Base-by-base conservation (phyloP, 768 basidiomycete genomes). In the Exidia glandulosa region DNA sequence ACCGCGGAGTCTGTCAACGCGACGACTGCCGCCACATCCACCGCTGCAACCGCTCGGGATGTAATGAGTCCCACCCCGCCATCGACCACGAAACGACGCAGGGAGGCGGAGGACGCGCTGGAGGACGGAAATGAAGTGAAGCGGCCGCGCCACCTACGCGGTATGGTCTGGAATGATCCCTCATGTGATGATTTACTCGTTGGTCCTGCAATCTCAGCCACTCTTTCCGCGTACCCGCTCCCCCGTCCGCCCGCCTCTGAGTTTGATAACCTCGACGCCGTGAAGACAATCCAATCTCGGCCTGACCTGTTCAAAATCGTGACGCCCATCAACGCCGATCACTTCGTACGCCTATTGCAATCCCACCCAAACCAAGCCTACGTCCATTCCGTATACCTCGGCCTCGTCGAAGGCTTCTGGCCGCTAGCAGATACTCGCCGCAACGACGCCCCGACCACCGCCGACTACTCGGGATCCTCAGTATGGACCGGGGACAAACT, bases 331-430 rank as follows among this genome's bases (percentile, higher is more conserved):
- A 66, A 76, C 16, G 68, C 72, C 25, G 62, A 70, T 16, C 57
- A 41, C 1, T 68, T 78, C 29, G 56, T 72, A 55, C 10, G 37
- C 3, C 64, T 73, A 0, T 60, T 78, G 0, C 12, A 5, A 0
- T 2, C 30, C 3, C 78, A 79, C 61, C 75, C 77, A 0, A 79
- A 78, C 57, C 70, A 61, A 10, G 47, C 66, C 0, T 73, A 75
- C 32, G 76, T 79, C 0, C 5, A 63, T 0, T 79, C 75, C 0
- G 71, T 79, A 0, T 34, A 62, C 9, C 4, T 30, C 0, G 68
- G 68, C 0, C 66, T 81, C 0, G 58, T 64, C 1, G 63, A 74
- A 2, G 78, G 79, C 2, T 79, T 79, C 62, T 80, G 78, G 79
- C 79, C 79, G 0, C 75, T 61, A 60, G 74, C 73, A 0, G 62